phyloP scores from a whole-genome alignment of 2,329 filamentous ascomycete species.

The Fusarium graminum region DNA sequence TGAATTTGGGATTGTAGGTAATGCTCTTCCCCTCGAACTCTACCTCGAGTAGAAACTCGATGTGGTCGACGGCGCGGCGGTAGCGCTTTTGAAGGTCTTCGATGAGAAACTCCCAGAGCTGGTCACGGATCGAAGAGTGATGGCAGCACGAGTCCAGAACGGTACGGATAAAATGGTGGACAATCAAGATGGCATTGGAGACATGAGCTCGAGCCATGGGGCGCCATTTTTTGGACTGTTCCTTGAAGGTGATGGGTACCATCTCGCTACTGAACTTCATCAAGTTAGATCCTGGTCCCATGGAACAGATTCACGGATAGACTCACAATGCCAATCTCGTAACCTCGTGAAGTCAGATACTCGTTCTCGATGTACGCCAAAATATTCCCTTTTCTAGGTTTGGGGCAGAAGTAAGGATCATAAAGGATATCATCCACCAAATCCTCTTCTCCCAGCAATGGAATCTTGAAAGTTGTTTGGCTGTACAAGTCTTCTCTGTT shows the following conservation, averaged over 20 bases:
- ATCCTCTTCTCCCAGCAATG: constrained; percentile 20
- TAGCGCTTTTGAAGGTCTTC: constrained; percentile 63
- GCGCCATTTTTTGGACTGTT: constrained; percentile 68
- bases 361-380: constrained; percentile 54
- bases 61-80: constrained; percentile 61
- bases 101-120: constrained; percentile 61
- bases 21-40: constrained; percentile 43
- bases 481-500: neutral
- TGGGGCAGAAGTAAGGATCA: constrained; percentile 36
- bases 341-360: constrained; percentile 59
- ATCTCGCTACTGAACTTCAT: constrained; percentile 55
- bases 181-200: constrained; percentile 62
- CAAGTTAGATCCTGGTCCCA: no score
- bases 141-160: constrained; percentile 60
- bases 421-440: constrained; percentile 48
- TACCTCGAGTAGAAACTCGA: constrained; percentile 62
- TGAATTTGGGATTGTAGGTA: constrained; percentile 39
- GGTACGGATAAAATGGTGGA: constrained; percentile 65
- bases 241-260: constrained; percentile 62
- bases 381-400: constrained; percentile 51
- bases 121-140: constrained; percentile 57
- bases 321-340: constrained; percentile 66
- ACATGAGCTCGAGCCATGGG: constrained; percentile 62
- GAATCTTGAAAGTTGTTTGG: constrained; percentile 19
- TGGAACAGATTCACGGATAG: no score